Percentiles rank a stretch among this genome's conserved stretches.
Conservation (phyloP, 371 early-diverging fungal genomes). For the Mortierella sp. region DNA sequence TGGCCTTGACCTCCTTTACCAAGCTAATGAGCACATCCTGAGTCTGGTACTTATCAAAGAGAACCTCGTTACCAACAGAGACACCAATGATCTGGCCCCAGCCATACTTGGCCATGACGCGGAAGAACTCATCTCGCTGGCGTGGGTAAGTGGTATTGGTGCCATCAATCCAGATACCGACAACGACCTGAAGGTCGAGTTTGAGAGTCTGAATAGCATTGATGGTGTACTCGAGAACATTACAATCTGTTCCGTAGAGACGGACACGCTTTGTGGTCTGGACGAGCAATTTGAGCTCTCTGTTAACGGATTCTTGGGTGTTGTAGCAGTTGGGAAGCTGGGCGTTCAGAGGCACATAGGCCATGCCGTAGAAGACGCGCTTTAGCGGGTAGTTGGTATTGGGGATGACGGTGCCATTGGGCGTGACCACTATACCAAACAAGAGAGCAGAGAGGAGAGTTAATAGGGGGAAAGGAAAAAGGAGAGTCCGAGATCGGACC, state of each 20-base stretch:
- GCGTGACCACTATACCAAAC: not conserved
- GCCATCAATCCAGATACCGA: slow-evolving; percentile 51
- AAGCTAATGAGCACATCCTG: slow-evolving; percentile 33
- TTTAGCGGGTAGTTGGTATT: not conserved
- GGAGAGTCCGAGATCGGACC: too few relatives aligned
- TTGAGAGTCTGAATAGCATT: slow-evolving; percentile 35
- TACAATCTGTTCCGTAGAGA: slow-evolving; percentile 55
- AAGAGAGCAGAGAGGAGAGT: too few relatives aligned
- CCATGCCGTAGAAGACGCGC: slow-evolving; percentile 52
- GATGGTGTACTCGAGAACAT: slow-evolving; percentile 32
- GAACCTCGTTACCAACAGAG: slow-evolving; percentile 55
- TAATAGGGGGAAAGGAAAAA: too few relatives aligned
- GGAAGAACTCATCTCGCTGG: slow-evolving; percentile 41
- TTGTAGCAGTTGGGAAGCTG: slow-evolving; percentile 41
- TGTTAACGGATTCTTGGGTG: slow-evolving; percentile 32
- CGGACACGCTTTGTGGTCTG: slow-evolving; percentile 54
- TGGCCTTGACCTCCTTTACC: slow-evolving; percentile 49
- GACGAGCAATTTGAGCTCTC: slow-evolving; percentile 45
- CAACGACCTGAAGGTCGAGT: slow-evolving; percentile 35
- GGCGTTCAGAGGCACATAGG: slow-evolving; percentile 46
- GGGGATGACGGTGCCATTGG: not conserved
- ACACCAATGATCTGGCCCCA: slow-evolving; percentile 45
- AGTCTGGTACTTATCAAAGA: slow-evolving; percentile 59
- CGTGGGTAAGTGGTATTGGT: slow-evolving; percentile 45
- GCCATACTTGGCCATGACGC: slow-evolving; percentile 31